Evolutionary conservation across 768 basidiomycete species (phyloP).

Genomic region (Gelatoporia subvermispora): DNA sequence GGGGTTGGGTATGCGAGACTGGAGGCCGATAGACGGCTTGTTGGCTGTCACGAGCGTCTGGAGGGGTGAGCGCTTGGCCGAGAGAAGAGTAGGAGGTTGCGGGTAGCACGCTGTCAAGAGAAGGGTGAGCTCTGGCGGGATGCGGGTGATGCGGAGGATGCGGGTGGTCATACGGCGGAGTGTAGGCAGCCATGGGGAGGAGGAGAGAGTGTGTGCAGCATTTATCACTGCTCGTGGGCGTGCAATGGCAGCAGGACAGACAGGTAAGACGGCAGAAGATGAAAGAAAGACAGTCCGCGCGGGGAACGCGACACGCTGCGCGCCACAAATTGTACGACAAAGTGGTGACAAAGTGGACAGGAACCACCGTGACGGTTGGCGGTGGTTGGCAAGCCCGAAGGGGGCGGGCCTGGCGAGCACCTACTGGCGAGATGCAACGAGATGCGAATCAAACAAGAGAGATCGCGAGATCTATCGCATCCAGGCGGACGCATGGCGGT

Average conservation of each 20-base stretch:
- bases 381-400: neutral
- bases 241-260: neutral
- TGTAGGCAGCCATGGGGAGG: constrained; percentile 11
- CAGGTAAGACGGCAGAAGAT: neutral
- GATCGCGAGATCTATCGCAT: constrained; percentile 8
- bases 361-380: too few species aligned
- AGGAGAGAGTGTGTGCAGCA: neutral
- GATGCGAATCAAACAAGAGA: constrained; percentile 6
- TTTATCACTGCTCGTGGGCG: constrained; percentile 4
- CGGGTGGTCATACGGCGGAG: constrained; percentile 10
- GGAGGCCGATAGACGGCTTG: constrained; percentile 1
- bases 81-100: constrained; percentile 17
- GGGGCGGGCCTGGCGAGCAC: constrained; percentile 1
- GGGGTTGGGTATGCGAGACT: constrained; percentile 2
- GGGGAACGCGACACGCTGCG: too few species aligned
- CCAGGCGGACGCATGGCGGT: too few species aligned
- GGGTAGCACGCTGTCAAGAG: constrained; percentile 7
- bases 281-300: constrained; percentile 1
- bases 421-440: too few species aligned
- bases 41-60: constrained; percentile 3
- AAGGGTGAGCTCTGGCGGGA: constrained; percentile 8
- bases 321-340: too few species aligned
- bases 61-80: constrained; percentile 13
- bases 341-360: neutral
- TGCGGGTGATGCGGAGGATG: neutral